A percentile compares a stretch with the other conserved stretches of the same genome.
Evolutionary conservation across 2,329 filamentous ascomycete species (phyloP).

Genomic region (Falciphora oryzae): DNA sequence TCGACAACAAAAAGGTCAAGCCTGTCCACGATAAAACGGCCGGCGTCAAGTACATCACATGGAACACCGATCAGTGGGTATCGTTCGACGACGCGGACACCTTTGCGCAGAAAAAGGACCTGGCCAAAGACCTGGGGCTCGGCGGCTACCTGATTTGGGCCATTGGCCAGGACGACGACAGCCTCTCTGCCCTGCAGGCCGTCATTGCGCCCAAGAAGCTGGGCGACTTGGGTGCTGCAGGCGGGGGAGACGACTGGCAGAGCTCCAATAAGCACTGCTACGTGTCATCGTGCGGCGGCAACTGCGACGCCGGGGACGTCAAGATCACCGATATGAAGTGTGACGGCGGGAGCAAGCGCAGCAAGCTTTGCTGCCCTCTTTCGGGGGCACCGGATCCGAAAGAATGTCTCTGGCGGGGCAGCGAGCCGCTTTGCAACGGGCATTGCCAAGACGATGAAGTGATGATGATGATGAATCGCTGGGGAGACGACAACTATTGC

Average conservation of each 20-base stretch:
- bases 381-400: too few relatives aligned
- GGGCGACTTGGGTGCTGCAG: background rate
- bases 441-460: conserved; percentile 1
- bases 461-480: background rate
- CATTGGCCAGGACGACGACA: conserved; percentile 17
- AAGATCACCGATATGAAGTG: background rate
- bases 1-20: conserved; percentile 1
- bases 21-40: conserved; percentile 17
- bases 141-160: conserved; percentile 23
- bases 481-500: background rate
- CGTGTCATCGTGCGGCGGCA: background rate
- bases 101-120: conserved; percentile 23
- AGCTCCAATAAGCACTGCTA: background rate
- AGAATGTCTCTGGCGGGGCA: background rate
- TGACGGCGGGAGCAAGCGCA: background rate
- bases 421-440: conserved; percentile 3
- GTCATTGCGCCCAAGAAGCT: background rate
- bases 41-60: conserved; percentile 23
- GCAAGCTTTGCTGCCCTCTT: too few relatives aligned
- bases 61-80: conserved; percentile 28
- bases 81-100: conserved; percentile 30
- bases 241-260: background rate
- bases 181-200: background rate
- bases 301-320: background rate
- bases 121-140: conserved; percentile 22